Conservation (phyloP, 768 basidiomycete genomes). For the Cubamyces sp. region DNA sequence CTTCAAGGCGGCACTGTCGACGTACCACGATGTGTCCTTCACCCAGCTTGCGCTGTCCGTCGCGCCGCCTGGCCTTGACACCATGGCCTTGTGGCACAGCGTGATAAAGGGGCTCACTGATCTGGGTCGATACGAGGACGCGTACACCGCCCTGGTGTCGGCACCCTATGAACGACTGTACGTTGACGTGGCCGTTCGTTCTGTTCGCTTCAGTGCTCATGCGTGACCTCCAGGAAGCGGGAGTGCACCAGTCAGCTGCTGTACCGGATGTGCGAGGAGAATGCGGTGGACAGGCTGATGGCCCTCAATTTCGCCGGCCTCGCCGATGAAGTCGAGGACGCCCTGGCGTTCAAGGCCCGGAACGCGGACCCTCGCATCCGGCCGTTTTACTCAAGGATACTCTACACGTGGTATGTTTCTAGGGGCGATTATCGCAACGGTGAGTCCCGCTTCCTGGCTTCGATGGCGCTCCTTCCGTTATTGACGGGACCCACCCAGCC, state of each 20-base stretch:
- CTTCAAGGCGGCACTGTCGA: slow-evolving; percentile 62
- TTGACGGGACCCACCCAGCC: slow-evolving; percentile 49
- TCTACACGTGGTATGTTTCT: slow-evolving; percentile 92
- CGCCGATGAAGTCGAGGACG: slow-evolving; percentile 84
- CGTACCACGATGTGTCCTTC: slow-evolving; percentile 71
- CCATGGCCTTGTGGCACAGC: slow-evolving; percentile 75
- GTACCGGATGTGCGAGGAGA: slow-evolving; percentile 91
- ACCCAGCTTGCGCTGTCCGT: slow-evolving; percentile 80
- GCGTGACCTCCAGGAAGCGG: slow-evolving; percentile 58
- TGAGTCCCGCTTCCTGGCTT: slow-evolving; percentile 43
- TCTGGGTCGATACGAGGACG: slow-evolving; percentile 80
- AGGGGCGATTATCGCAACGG: slow-evolving; percentile 92
- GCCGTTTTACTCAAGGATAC: slow-evolving; percentile 86
- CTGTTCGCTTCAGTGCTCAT: slow-evolving; percentile 1
- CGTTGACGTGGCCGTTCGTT: slow-evolving; percentile 39
- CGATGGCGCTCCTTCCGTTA: not conserved
- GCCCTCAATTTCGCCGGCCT: slow-evolving; percentile 85
- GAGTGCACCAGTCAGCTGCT: slow-evolving; percentile 84
- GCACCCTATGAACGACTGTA: slow-evolving; percentile 80
- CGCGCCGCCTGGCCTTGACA: slow-evolving; percentile 55
- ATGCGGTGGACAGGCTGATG: slow-evolving; percentile 78
- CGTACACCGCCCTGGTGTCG: slow-evolving; percentile 78
- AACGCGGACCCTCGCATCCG: slow-evolving; percentile 87
- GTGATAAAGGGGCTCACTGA: slow-evolving; percentile 78
- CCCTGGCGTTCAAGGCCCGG: slow-evolving; percentile 89